These are phyloP conservation scores for Penicillium sp. DNA, from an alignment of 2,329 filamentous ascomycete species.

Conservation along the genomic window DNA sequence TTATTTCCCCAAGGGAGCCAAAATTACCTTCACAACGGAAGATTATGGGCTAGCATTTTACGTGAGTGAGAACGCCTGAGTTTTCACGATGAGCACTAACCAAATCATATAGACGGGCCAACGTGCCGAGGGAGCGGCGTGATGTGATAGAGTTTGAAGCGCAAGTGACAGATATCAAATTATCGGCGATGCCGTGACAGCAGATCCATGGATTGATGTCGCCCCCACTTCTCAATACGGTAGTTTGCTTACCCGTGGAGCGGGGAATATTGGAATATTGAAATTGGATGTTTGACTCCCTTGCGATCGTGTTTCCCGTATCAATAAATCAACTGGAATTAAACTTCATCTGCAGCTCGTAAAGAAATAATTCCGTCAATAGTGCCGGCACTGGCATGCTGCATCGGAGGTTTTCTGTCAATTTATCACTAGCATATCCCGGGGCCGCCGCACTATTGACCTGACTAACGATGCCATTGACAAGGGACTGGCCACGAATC, in stretches of 20 bases:
- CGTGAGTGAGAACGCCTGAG: slow-evolving; percentile 28
- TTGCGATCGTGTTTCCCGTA: not conserved
- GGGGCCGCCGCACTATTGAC: not conserved
- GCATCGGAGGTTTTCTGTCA: not conserved
- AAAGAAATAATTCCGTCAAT: not conserved
- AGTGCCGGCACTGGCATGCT: not conserved
- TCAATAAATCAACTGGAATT: not conserved
- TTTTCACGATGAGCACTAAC: not conserved
- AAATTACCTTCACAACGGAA: slow-evolving; percentile 65
- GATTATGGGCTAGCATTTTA: slow-evolving; percentile 63
- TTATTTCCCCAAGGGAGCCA: slow-evolving; percentile 65
- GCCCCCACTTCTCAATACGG: slow-evolving; percentile 17
- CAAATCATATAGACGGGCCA: slow-evolving; percentile 30
- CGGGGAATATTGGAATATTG: not conserved
- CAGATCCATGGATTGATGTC: slow-evolving; percentile 20
- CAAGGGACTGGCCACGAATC: not conserved
- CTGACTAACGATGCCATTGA: not conserved
- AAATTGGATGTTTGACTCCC: not conserved
- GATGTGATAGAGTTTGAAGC: not conserved
- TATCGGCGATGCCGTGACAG: slow-evolving; percentile 13
- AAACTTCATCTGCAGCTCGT: not conserved
- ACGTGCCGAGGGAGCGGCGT: slow-evolving; percentile 29
- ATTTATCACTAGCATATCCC: not conserved
- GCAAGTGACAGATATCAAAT: slow-evolving; percentile 1
- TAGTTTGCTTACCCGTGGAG: slow-evolving; percentile 22